Conservation (phyloP, 2,329 filamentous ascomycete species). For the Dothistroma pini region DNA sequence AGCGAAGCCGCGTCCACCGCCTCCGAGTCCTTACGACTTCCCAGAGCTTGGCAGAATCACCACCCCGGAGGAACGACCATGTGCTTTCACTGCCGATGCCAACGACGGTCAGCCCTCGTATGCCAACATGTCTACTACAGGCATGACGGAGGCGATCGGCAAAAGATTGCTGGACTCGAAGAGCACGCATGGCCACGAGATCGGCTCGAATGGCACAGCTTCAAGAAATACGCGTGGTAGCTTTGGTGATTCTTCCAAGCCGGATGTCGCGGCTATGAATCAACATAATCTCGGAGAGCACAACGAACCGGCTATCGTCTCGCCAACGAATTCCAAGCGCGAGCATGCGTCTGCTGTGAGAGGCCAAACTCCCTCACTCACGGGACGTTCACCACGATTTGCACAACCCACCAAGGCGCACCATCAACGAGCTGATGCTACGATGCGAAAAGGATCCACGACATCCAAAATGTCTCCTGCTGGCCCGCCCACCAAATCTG, state of each 20-base stretch:
- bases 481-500: constrained; percentile 21
- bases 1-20: constrained; percentile 3
- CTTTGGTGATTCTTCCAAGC: neutral
- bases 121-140: constrained; percentile 13
- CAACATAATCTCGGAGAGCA: neutral
- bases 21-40: constrained; percentile 21
- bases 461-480: constrained; percentile 6
- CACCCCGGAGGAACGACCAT: neutral
- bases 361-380: neutral
- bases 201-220: neutral
- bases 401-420: constrained; percentile 32
- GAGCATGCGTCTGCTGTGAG: neutral
- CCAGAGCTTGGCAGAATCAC: constrained; percentile 12
- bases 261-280: neutral
- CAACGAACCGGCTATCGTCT: constrained; percentile 4
- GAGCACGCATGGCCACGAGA: neutral
- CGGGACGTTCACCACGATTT: constrained; percentile 24
- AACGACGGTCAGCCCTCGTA: constrained; percentile 18
- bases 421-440: constrained; percentile 25
- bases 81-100: neutral
- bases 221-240: neutral
- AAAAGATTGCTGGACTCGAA: neutral
- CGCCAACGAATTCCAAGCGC: neutral
- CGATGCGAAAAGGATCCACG: constrained; percentile 23
- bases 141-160: constrained; percentile 6